Evolutionary conservation across 208 protist species (phyloP).

Genomic region (Strigomonas culicis): DNA sequence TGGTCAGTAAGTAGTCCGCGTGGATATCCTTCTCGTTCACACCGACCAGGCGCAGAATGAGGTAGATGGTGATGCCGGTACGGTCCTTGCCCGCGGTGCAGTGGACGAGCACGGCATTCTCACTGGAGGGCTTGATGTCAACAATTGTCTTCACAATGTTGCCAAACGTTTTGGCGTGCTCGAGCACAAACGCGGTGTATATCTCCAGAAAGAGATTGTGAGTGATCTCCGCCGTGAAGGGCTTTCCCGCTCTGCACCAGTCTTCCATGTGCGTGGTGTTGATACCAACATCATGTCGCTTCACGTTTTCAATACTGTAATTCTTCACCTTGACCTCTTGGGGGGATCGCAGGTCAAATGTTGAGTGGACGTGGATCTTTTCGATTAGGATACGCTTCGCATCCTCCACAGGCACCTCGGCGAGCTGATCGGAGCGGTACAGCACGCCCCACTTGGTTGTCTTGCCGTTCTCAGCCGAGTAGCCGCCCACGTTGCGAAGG

Average conservation of each 20-base stretch:
- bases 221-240: slow-evolving; percentile 13
- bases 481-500: slow-evolving; percentile 43
- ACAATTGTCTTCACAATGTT: slow-evolving; percentile 7
- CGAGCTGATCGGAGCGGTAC: slow-evolving; percentile 40
- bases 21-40: slow-evolving; percentile 17
- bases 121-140: background rate
- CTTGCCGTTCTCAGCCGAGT: slow-evolving; percentile 23
- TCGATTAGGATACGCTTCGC: slow-evolving; percentile 26
- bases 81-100: slow-evolving; percentile 34
- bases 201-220: slow-evolving; percentile 17
- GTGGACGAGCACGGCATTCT: slow-evolving; percentile 18
- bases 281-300: slow-evolving; percentile 18
- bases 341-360: slow-evolving; percentile 29
- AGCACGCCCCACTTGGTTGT: slow-evolving; percentile 33
- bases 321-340: slow-evolving; percentile 21
- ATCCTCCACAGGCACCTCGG: slow-evolving; percentile 16
- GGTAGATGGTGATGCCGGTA: slow-evolving; percentile 21
- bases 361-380: slow-evolving; percentile 28
- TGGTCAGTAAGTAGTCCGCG: slow-evolving; percentile 29
- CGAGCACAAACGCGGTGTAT: slow-evolving; percentile 18
- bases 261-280: slow-evolving; percentile 16
- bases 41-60: slow-evolving; percentile 23
- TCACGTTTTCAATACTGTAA: slow-evolving; percentile 25
- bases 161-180: slow-evolving; percentile 4
- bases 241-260: slow-evolving; percentile 14